Conservation (phyloP, 148 eudicot genomes). For the Camellia lanceoleosa region DNA sequence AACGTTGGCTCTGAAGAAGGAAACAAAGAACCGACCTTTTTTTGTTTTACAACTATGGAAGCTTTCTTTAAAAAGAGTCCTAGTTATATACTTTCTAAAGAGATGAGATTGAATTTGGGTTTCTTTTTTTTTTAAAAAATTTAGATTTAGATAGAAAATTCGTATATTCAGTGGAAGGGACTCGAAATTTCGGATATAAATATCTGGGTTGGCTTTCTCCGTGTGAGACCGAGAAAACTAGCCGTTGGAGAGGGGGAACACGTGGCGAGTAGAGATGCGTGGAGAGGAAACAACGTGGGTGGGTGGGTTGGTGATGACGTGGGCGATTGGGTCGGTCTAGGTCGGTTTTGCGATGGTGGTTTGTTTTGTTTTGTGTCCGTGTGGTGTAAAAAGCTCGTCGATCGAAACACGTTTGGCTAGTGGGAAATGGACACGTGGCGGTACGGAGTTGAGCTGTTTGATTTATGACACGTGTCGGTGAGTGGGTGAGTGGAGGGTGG, state of each 20-base stretch:
- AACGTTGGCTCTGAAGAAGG: conserved; percentile 17
- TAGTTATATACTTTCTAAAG: neutral
- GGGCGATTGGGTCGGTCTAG: conserved; percentile 45
- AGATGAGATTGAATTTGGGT: neutral
- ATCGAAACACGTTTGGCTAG: too few species aligned
- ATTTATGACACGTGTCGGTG: too few species aligned
- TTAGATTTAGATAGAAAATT: neutral
- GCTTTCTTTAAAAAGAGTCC: neutral
- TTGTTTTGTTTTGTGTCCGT: too few species aligned
- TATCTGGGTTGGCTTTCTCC: neutral
- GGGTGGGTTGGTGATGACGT: conserved; percentile 35
- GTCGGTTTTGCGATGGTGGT: conserved; percentile 31
- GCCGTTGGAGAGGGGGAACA: conserved; percentile 46
- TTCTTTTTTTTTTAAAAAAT: neutral
- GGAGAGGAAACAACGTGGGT: conserved; percentile 24
- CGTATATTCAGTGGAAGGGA: conserved; percentile 10
- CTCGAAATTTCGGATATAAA: conserved; percentile 12
- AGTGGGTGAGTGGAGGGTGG: too few species aligned
- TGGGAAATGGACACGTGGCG: too few species aligned
- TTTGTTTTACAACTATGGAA: neutral
- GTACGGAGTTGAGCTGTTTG: too few species aligned
- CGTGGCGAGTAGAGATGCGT: conserved; percentile 30
- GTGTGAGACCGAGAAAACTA: conserved; percentile 29
- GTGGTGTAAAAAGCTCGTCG: too few species aligned
- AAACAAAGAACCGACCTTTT: conserved; percentile 8